Percentiles rank a stretch among this genome's conserved stretches.
Conservation (phyloP, 768 basidiomycete genomes). For the Nidularia sp. region DNA sequence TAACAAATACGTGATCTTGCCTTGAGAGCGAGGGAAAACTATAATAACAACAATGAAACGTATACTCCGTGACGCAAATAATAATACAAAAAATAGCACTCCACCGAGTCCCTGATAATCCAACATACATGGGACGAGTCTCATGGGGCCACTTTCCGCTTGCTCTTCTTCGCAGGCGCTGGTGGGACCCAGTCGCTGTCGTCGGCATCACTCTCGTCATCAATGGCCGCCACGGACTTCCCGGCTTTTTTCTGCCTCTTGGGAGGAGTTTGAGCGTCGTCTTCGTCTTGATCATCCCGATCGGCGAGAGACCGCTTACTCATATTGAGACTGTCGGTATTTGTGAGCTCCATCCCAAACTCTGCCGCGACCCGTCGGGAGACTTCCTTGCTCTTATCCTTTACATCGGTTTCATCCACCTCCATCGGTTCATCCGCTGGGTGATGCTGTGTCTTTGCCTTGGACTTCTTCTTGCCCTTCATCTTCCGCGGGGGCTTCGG, state of each 20-base stretch:
- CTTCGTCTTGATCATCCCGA: slow-evolving; percentile 13
- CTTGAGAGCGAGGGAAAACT: too few species aligned
- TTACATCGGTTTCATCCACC: slow-evolving; percentile 21
- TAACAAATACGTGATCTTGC: too few species aligned
- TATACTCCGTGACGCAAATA: slow-evolving; percentile 8
- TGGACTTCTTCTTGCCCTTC: slow-evolving; percentile 28
- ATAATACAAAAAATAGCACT: slow-evolving; percentile 11
- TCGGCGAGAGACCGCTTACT: slow-evolving; percentile 31
- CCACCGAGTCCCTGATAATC: slow-evolving; percentile 7
- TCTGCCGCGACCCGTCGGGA: slow-evolving; percentile 16
- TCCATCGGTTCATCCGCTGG: slow-evolving; percentile 17
- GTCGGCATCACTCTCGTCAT: slow-evolving; percentile 5
- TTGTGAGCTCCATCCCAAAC: slow-evolving; percentile 42
- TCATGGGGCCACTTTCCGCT: slow-evolving; percentile 8
- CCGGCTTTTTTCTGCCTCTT: slow-evolving; percentile 26
- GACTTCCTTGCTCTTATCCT: slow-evolving; percentile 11
- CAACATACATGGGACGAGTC: not conserved
- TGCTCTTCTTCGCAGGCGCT: slow-evolving; percentile 12
- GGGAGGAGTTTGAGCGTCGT: slow-evolving; percentile 19
- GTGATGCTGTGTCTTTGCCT: slow-evolving; percentile 16
- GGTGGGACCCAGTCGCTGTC: slow-evolving; percentile 23
- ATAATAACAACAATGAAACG: slow-evolving; percentile 6
- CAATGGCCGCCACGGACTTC: slow-evolving; percentile 13
- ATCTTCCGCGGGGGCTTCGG: slow-evolving; percentile 41
- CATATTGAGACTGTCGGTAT: slow-evolving; percentile 32